Percentiles rank a stretch among this genome's conserved stretches.
These are phyloP conservation scores for Protomyces macrosporus DNA, from an alignment of 1,139 yeast species.

Conservation along the genomic window DNA sequence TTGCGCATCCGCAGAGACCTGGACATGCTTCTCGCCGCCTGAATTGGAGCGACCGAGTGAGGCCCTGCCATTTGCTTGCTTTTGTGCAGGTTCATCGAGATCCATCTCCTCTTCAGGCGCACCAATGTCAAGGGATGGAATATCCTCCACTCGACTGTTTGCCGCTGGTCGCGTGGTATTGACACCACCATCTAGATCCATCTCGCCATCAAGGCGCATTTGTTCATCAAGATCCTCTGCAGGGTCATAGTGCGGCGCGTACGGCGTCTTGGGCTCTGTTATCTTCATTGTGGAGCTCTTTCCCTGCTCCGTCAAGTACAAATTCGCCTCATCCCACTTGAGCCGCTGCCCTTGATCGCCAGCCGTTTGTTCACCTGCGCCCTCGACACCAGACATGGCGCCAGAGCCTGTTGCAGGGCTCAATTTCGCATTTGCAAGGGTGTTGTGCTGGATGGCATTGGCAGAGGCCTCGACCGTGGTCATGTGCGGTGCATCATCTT, in stretches of 20 bases:
- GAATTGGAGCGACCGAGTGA: neutral
- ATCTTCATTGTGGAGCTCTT: constrained; percentile 73
- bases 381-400: neutral
- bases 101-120: constrained; percentile 27
- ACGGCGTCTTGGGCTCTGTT: constrained; percentile 97
- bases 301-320: constrained; percentile 62
- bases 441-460: constrained; percentile 9
- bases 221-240: constrained; percentile 69
- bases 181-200: constrained; percentile 42
- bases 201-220: constrained; percentile 52
- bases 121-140: constrained; percentile 30
- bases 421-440: constrained; percentile 10
- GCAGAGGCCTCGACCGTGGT: neutral
- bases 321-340: constrained; percentile 70
- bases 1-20: constrained; percentile 39
- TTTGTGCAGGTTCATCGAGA: constrained; percentile 20
- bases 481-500: neutral
- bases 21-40: constrained; percentile 34
- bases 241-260: constrained; percentile 87
- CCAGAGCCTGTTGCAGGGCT: neutral
- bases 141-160: constrained; percentile 22
- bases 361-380: neutral
- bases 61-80: constrained; percentile 9
- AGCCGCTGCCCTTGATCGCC: constrained; percentile 41
- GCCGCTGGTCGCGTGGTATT: constrained; percentile 21